Conservation (phyloP, 2,329 filamentous ascomycete genomes). For the Diplodia seriata region DNA sequence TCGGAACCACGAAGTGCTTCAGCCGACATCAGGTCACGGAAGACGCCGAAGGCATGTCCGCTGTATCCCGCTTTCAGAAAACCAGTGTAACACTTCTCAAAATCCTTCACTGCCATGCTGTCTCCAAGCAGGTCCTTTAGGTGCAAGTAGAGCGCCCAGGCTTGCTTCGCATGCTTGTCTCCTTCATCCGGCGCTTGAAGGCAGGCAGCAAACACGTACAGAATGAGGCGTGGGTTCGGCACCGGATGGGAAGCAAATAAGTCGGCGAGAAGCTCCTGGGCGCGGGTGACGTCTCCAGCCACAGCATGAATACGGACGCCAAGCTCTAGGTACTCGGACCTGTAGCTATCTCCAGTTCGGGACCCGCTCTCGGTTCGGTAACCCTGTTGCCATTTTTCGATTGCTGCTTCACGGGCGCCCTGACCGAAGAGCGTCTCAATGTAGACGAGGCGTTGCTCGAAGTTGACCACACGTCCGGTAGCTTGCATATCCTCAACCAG, state of each 20-base stretch:
- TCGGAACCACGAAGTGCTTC: not conserved
- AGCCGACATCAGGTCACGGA: constrained; percentile 75
- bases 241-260: constrained; percentile 57
- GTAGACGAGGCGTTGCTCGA: constrained; percentile 38
- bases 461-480: constrained; percentile 35
- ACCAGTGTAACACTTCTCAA: constrained; percentile 74
- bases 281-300: constrained; percentile 64
- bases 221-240: constrained; percentile 63
- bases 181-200: constrained; percentile 56
- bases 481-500: constrained; percentile 43
- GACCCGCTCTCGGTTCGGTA: constrained; percentile 30
- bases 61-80: constrained; percentile 72
- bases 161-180: constrained; percentile 56
- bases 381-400: constrained; percentile 44
- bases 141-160: constrained; percentile 71
- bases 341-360: constrained; percentile 39
- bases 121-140: constrained; percentile 67
- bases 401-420: constrained; percentile 41
- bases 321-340: constrained; percentile 61
- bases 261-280: constrained; percentile 62
- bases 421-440: constrained; percentile 42
- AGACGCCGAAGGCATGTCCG: constrained; percentile 74
- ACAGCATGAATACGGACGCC: constrained; percentile 70
- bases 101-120: constrained; percentile 73
- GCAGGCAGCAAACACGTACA: constrained; percentile 74